phyloP scores from a whole-genome alignment of 2,329 filamentous ascomycete genomes.

The Sarocladium kiliense region DNA sequence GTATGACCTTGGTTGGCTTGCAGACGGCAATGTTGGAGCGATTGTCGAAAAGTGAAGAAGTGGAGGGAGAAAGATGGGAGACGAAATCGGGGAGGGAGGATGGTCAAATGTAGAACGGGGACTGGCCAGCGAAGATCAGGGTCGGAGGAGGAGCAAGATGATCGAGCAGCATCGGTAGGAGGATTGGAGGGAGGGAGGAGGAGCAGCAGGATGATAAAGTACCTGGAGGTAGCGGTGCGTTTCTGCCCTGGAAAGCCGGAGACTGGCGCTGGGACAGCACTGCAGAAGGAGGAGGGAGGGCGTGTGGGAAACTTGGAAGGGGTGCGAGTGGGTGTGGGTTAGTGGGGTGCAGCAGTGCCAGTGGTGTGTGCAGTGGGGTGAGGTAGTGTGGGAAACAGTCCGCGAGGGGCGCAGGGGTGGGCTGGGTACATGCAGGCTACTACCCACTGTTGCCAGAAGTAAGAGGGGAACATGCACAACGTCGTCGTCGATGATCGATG shows the following conservation, averaged over 20 bases:
- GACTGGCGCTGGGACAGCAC: background rate
- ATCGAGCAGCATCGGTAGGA: constrained; percentile 2
- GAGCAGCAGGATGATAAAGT: constrained; percentile 9
- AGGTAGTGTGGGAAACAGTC: background rate
- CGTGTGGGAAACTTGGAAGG: too few species aligned
- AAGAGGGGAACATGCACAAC: background rate
- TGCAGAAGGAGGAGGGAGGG: background rate
- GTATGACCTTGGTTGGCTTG: background rate
- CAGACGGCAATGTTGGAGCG: constrained; percentile 6
- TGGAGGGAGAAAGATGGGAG: constrained; percentile 2
- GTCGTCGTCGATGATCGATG: background rate
- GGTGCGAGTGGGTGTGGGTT: background rate
- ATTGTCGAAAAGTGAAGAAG: constrained; percentile 7
- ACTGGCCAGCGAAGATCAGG: constrained; percentile 6
- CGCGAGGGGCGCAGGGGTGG: too few species aligned
- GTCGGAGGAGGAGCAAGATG: constrained; percentile 6
- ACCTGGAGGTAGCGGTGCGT: constrained; percentile 1
- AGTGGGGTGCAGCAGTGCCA: background rate
- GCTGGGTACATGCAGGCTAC: background rate
- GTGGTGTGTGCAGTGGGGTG: background rate
- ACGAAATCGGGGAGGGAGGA: background rate
- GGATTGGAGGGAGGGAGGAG: background rate
- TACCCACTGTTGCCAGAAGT: background rate
- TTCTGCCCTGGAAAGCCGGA: background rate
- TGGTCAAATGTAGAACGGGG: constrained; percentile 7